A percentile compares a stretch with the other conserved stretches of the same genome.
Evolutionary conservation across 2,329 filamentous ascomycete genomes (phyloP).

Genomic region (Penicillium rolfsii): DNA sequence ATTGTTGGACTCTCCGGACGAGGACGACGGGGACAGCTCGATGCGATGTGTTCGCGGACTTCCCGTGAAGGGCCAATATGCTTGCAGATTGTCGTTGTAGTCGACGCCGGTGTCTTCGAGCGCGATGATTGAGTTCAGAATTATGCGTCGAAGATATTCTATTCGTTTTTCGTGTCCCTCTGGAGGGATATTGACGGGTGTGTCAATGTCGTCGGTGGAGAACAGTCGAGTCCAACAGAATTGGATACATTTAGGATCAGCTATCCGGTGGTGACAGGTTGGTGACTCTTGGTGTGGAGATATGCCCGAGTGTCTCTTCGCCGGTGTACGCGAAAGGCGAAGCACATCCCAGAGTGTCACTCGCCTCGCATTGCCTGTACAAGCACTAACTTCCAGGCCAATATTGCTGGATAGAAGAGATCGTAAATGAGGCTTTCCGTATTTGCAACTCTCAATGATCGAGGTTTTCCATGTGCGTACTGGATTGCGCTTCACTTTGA

Average conservation of each 20-base stretch:
- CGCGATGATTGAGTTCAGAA: slow-evolving; percentile 12
- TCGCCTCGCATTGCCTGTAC: slow-evolving; percentile 17
- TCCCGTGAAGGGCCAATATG: slow-evolving; percentile 14
- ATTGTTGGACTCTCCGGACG: not conserved
- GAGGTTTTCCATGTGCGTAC: not conserved
- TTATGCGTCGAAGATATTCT: slow-evolving; percentile 2
- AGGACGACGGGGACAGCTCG: too few relatives aligned
- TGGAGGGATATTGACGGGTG: not conserved
- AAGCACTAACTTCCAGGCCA: slow-evolving; percentile 19
- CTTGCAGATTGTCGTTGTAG: slow-evolving; percentile 13
- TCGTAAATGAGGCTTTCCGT: slow-evolving; percentile 1
- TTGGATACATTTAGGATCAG: slow-evolving; percentile 10
- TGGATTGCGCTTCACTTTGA: not conserved
- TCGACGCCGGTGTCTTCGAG: slow-evolving; percentile 17
- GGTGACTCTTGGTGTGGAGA: not conserved
- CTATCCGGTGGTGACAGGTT: slow-evolving; percentile 12
- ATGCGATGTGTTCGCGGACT: not conserved
- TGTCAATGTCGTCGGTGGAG: slow-evolving; percentile 5
- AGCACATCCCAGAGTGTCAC: slow-evolving; percentile 18
- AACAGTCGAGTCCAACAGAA: slow-evolving; percentile 10
- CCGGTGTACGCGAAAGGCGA: slow-evolving; percentile 13
- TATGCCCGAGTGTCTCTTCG: not conserved
- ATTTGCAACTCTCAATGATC: slow-evolving; percentile 4
- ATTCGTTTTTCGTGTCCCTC: not conserved
- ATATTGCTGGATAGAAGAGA: slow-evolving; percentile 8